A percentile compares a stretch with the other conserved stretches of the same genome.
Evolutionary conservation across 495 filamentous ascomycete genomes (phyloP).

Genomic region (Lasiosphaeria hispida): DNA sequence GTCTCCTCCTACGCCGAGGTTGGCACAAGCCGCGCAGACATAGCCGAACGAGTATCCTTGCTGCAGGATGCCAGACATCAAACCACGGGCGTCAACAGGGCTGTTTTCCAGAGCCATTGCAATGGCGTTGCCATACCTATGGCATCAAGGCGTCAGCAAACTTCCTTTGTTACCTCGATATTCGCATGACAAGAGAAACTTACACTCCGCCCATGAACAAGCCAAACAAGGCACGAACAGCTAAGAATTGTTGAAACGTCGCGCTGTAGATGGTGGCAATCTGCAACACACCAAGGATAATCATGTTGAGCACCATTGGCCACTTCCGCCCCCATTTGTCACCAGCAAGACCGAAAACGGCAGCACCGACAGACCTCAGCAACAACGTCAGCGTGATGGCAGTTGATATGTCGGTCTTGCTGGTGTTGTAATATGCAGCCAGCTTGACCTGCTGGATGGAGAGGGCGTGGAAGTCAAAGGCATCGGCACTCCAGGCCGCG

Average conservation of each 20-base stretch:
- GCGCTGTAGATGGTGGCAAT: slow-evolving; percentile 68
- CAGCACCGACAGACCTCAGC: slow-evolving; percentile 67
- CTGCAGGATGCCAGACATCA: slow-evolving; percentile 76
- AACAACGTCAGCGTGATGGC: slow-evolving; percentile 74
- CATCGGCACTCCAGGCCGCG: slow-evolving; percentile 65
- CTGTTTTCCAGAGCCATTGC: slow-evolving; percentile 79
- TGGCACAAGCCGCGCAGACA: slow-evolving; percentile 67
- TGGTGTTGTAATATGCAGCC: slow-evolving; percentile 60
- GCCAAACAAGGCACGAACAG: slow-evolving; percentile 69
- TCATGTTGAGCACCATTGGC: slow-evolving; percentile 74
- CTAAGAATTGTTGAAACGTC: slow-evolving; percentile 68
- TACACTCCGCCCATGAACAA: slow-evolving; percentile 76
- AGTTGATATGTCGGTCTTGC: slow-evolving; percentile 65
- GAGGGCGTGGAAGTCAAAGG: slow-evolving; percentile 75
- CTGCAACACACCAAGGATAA: slow-evolving; percentile 61
- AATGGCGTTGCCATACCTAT: slow-evolving; percentile 69
- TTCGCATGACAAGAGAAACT: background rate
- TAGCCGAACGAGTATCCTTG: slow-evolving; percentile 78
- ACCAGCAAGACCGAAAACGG: slow-evolving; percentile 66
- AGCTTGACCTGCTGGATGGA: slow-evolving; percentile 69
- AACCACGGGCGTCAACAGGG: slow-evolving; percentile 64
- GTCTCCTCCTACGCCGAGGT: slow-evolving; percentile 60
- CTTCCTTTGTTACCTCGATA: background rate
- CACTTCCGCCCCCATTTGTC: slow-evolving; percentile 78
- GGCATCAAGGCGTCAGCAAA: background rate